A percentile compares a stretch with the other conserved stretches of the same genome.
phyloP scores from a whole-genome alignment of 768 basidiomycete genomes.

The Rhodocollybia butyracea region DNA sequence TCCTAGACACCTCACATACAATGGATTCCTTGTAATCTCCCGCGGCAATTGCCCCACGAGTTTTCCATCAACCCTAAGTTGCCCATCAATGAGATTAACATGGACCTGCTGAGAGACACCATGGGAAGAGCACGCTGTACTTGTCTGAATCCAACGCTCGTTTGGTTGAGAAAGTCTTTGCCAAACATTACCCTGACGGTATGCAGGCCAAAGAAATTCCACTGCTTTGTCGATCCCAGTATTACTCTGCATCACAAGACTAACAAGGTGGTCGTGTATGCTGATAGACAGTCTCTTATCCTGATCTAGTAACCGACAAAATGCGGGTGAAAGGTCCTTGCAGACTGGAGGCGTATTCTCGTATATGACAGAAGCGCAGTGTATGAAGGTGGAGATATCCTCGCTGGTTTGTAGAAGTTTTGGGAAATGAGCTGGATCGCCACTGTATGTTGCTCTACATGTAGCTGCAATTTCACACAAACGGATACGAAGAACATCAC shows the following conservation, averaged over 20 bases:
- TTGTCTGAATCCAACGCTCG: constrained; percentile 25
- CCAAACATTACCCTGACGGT: constrained; percentile 20
- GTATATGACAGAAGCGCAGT: constrained; percentile 28
- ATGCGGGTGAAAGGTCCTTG: background rate
- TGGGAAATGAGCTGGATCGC: constrained; percentile 17
- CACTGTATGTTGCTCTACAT: constrained; percentile 39
- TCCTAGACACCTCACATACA: constrained; percentile 34
- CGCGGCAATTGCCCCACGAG: constrained; percentile 34
- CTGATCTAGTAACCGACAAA: constrained; percentile 11
- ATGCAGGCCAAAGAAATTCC: constrained; percentile 14
- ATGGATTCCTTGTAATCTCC: constrained; percentile 25
- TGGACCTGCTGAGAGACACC: constrained; percentile 27
- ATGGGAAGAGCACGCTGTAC: constrained; percentile 13
- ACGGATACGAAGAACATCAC: constrained; percentile 4
- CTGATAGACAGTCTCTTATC: constrained; percentile 25
- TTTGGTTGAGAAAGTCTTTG: constrained; percentile 11
- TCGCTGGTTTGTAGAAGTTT: constrained; percentile 1
- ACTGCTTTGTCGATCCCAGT: constrained; percentile 5
- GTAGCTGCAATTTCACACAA: constrained; percentile 33
- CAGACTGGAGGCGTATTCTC: constrained; percentile 17
- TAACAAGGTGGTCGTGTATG: constrained; percentile 14
- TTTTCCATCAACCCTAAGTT: constrained; percentile 38
- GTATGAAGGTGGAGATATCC: constrained; percentile 26
- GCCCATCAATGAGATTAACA: constrained; percentile 37
- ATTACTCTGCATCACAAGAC: background rate